Evolutionary conservation across 257 asterid genomes (phyloP).

Genomic region (Linaria vulgaris): DNA sequence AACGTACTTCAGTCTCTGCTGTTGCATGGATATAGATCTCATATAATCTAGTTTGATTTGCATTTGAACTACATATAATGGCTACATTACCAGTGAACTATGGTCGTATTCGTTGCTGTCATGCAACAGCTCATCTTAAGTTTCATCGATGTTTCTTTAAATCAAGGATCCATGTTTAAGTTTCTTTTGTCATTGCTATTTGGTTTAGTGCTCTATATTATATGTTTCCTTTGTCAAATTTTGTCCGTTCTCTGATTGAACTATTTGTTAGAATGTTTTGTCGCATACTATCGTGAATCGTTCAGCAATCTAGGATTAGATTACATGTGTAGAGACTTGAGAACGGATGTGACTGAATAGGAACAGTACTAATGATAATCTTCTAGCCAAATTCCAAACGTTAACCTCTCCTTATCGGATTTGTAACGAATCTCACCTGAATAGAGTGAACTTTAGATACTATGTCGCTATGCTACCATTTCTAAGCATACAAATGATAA

Average conservation of each 20-base stretch:
- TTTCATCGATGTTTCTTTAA: slow-evolving; percentile 15
- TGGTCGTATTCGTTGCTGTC: slow-evolving; percentile 3
- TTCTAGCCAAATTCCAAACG: not conserved
- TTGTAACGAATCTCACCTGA: not conserved
- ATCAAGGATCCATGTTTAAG: slow-evolving; percentile 16
- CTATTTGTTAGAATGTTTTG: slow-evolving; percentile 8
- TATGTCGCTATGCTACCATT: slow-evolving; percentile 9
- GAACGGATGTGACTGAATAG: slow-evolving; percentile 15
- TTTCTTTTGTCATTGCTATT: not conserved
- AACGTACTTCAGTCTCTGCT: slow-evolving; percentile 20
- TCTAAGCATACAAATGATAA: not conserved
- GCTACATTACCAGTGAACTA: not conserved
- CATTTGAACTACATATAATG: not conserved
- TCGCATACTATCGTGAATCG: not conserved
- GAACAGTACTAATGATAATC: slow-evolving; percentile 6
- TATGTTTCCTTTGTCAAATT: slow-evolving; percentile 15
- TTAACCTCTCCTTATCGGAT: slow-evolving; percentile 16
- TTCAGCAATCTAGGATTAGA: slow-evolving; percentile 1
- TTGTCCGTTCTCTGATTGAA: slow-evolving; percentile 9
- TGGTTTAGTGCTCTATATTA: not conserved
- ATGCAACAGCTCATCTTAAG: slow-evolving; percentile 2
- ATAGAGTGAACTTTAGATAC: not conserved
- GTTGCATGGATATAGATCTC: slow-evolving; percentile 18
- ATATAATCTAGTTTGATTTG: not conserved
- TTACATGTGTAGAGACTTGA: not conserved